Evolutionary conservation across 176 grass and related monocot genomes (phyloP).

Genomic region (Oryza brachyantha): DNA sequence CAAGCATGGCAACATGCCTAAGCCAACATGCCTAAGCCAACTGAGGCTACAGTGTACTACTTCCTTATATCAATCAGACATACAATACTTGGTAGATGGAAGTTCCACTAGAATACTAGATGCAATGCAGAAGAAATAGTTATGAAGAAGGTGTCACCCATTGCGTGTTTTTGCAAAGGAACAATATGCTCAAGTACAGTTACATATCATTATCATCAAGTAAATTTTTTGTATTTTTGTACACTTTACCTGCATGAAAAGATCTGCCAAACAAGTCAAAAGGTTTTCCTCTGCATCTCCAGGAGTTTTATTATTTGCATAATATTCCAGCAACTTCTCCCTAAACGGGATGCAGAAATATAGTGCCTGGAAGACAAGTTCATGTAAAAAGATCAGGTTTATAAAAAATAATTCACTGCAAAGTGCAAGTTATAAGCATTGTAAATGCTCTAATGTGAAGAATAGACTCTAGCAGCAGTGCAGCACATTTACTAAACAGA

Average conservation of each 20-base stretch:
- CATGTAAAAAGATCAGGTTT: constrained; percentile 17
- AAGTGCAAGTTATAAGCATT: not conserved
- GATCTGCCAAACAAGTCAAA: constrained; percentile 92
- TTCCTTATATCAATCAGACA: not conserved
- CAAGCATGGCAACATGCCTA: not conserved
- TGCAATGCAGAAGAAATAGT: not conserved
- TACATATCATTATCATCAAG: not conserved
- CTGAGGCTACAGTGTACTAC: not conserved
- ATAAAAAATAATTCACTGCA: not conserved
- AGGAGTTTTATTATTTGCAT: constrained; percentile 61
- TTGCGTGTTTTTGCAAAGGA: constrained; percentile 9
- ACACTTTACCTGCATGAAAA: constrained; percentile 89
- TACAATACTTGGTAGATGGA: not conserved
- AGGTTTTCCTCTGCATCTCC: constrained; percentile 84
- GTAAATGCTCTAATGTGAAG: not conserved
- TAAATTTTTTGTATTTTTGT: not conserved
- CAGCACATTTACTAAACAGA: not conserved
- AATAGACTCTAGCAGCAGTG: not conserved
- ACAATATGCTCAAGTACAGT: constrained; percentile 8
- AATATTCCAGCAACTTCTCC: constrained; percentile 86
- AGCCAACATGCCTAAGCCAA: not conserved
- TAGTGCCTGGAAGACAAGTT: constrained; percentile 71
- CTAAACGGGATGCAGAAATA: constrained; percentile 96
- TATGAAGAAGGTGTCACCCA: not conserved
- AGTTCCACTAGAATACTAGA: not conserved